Evolutionary conservation across 2,329 filamentous ascomycete genomes (phyloP), one percentile per base, ranked within the genome.

Genomic region (Neofusicoccum kwambonambiense): DNA sequence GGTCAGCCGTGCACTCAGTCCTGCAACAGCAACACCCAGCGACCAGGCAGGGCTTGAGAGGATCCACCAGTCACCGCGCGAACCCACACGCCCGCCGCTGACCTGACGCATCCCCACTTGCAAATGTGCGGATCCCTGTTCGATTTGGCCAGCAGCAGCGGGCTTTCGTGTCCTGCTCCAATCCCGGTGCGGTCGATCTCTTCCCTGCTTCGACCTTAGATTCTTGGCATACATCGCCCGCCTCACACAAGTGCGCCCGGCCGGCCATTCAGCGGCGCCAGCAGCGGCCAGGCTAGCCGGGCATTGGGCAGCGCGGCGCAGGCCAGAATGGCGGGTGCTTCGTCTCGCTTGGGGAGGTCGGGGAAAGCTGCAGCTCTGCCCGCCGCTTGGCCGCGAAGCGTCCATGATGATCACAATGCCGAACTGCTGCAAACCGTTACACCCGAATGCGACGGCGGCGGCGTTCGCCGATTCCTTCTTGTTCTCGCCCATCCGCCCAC

Each of bases 201-300:
- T 60, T 60, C 41, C 56, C 56, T 17, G 31, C 56, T 47, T 60
- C 41, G 41, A 60, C 13, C 11, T 47, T 60, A 45, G 27, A 37
- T 47, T 45, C 56, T 60, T 60, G 56, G 56, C 56, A 47, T 27
- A 47, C 54, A 47, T 60, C 56, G 56, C 41, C 3, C 56, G 56
- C 56, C 56, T 60, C 56, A 60, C 56, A 60, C 56, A 47, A 45
- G 42, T 37, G 56, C 56, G n/a, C 27, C 13, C 27, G 22, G n/a
- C 15, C 15, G 22, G 41, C 54, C 54, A 58, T 22, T 45, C 15
- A 58, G 39, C 47, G 7, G 37, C 19, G 11, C 5, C 15, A 19
- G 4, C 22, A 19, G 37, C 50, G 34, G 31, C 13, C 31, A 34
- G 37, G 12, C 54, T 45, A 58, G 54, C 22, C 37, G 15, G 54